phyloP scores from a whole-genome alignment of 1,139 yeast species.

The Saccharomyces pastorianus region DNA sequence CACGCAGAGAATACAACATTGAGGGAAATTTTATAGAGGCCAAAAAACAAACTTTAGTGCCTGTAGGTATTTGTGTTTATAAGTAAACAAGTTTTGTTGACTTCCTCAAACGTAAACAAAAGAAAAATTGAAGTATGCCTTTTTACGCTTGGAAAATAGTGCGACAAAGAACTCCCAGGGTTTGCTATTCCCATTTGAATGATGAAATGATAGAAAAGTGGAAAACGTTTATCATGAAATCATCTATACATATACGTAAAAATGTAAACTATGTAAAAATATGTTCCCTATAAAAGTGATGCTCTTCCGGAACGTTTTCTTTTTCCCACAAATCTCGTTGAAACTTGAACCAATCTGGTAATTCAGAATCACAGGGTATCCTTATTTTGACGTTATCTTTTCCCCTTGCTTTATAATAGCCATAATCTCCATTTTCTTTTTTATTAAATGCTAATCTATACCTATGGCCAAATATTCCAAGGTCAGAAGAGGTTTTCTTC shows the following conservation, averaged over 20 bases:
- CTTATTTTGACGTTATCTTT: conserved; percentile 33
- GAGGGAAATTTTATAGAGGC: conserved; percentile 25
- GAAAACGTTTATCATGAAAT: background rate
- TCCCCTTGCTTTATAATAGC: conserved; percentile 19
- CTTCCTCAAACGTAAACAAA: background rate
- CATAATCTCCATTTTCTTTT: conserved; percentile 26
- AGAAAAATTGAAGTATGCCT: background rate
- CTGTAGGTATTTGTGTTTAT: background rate
- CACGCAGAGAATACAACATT: conserved; percentile 15
- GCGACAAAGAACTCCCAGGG: background rate
- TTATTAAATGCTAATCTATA: conserved; percentile 29
- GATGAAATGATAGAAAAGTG: background rate
- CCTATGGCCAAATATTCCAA: conserved; percentile 30
- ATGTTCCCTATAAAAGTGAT: conserved; percentile 29
- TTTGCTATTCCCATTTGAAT: background rate
- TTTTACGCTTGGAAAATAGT: background rate
- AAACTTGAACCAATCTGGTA: conserved; percentile 65
- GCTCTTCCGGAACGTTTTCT: conserved; percentile 31
- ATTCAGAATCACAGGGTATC: conserved; percentile 52
- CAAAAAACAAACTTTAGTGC: background rate
- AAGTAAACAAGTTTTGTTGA: background rate
- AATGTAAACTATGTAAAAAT: conserved; percentile 17
- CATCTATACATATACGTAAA: background rate
- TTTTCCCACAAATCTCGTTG: conserved; percentile 61
- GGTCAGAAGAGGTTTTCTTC: conserved; percentile 19